Percentiles rank a stretch among this genome's conserved stretches.
Evolutionary conservation across 2,329 filamentous ascomycete species (phyloP).

Genomic region (Trichophyton equinum): DNA sequence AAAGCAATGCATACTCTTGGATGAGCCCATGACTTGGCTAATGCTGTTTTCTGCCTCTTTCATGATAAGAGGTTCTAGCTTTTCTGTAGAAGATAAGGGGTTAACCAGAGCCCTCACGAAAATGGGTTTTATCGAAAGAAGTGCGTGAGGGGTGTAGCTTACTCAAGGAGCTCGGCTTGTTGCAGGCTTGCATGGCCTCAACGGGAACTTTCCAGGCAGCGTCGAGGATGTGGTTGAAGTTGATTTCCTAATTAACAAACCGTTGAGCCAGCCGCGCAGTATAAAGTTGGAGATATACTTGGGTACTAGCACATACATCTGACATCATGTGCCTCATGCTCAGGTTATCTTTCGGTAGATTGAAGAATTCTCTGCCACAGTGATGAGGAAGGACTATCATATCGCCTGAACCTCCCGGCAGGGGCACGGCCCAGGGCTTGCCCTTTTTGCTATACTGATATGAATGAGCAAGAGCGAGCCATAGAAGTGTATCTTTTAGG

Average conservation of each 20-base stretch:
- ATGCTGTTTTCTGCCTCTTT: not conserved
- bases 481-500: not conserved
- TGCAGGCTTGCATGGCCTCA: not conserved
- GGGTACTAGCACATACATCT: not conserved
- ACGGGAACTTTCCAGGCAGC: not conserved
- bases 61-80: not conserved
- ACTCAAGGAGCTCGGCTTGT: not conserved
- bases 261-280: not conserved
- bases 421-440: not conserved
- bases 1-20: not conserved
- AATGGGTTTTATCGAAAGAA: not conserved
- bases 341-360: not conserved
- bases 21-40: not conserved
- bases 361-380: not conserved
- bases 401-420: not conserved
- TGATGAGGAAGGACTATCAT: not conserved
- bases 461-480: not conserved
- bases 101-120: not conserved
- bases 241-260: not conserved
- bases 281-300: not conserved
- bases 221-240: not conserved
- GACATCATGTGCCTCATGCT: conserved; percentile 1
- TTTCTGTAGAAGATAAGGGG: not conserved
- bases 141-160: not conserved
- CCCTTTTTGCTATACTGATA: conserved; percentile 3